A percentile compares a stretch with the other conserved stretches of the same genome.
phyloP scores from a whole-genome alignment of 2,329 filamentous ascomycete species.

The Colletotrichum liriopes region DNA sequence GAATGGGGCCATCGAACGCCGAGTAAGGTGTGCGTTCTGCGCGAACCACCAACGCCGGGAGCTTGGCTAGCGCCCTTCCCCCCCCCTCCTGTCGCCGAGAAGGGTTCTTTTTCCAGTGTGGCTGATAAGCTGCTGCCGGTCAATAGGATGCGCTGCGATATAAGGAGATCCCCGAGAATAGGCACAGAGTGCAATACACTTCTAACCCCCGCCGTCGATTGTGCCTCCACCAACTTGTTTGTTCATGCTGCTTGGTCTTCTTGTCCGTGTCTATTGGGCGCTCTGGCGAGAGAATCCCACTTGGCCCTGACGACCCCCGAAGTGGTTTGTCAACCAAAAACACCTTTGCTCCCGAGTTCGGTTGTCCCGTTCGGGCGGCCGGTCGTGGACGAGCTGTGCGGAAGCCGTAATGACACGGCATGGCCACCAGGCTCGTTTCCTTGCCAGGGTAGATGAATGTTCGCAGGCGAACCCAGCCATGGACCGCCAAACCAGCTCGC shows the following conservation, averaged over 20 bases:
- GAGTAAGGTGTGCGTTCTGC: background rate
- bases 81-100: background rate
- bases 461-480: background rate
- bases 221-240: background rate
- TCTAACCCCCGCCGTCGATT: slow-evolving; percentile 9
- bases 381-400: background rate
- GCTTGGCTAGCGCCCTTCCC: background rate
- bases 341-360: background rate
- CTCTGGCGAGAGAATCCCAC: slow-evolving; percentile 2
- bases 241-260: background rate
- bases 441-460: background rate
- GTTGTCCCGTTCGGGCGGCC: background rate
- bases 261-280: slow-evolving; percentile 21
- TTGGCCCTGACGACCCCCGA: slow-evolving; percentile 22
- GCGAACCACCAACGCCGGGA: background rate
- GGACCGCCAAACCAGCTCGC: background rate
- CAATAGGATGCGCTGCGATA: slow-evolving; percentile 30
- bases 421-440: background rate
- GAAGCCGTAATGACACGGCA: background rate
- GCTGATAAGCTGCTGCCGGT: slow-evolving; percentile 17
- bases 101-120: slow-evolving; percentile 8
- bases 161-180: slow-evolving; percentile 29
- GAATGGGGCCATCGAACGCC: background rate
- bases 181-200: slow-evolving; percentile 27
- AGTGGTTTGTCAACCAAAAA: background rate